Evolutionary conservation across 2,329 filamentous ascomycete species (phyloP).

Genomic region (Aspergillus sp.): DNA sequence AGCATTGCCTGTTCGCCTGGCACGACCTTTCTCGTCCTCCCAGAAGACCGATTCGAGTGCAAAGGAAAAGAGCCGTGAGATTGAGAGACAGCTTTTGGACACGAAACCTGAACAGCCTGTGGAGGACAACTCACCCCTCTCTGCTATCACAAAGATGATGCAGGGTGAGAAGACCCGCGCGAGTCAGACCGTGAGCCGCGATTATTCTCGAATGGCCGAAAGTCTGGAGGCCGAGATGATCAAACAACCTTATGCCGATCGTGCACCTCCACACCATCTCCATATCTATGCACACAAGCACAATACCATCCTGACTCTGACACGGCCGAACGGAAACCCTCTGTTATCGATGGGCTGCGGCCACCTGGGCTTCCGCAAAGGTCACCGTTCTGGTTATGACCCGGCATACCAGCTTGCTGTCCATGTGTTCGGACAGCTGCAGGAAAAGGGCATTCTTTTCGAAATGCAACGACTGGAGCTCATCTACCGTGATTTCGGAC

Average conservation of each 20-base stretch:
- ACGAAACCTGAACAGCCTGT: constrained; percentile 11
- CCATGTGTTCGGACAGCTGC: constrained; percentile 77
- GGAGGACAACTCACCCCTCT: constrained; percentile 19
- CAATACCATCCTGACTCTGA: constrained; percentile 91
- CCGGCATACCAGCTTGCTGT: constrained; percentile 85
- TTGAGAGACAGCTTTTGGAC: constrained; percentile 26
- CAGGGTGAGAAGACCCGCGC: constrained; percentile 17
- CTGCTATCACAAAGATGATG: constrained; percentile 28
- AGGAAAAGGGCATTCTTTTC: constrained; percentile 72
- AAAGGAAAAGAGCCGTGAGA: constrained; percentile 14
- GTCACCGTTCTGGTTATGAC: constrained; percentile 76
- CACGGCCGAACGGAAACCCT: constrained; percentile 72
- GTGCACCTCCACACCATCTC: constrained; percentile 65
- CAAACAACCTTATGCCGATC: constrained; percentile 31
- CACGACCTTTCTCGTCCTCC: constrained; percentile 31
- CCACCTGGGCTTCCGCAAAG: constrained; percentile 87
- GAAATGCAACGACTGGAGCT: constrained; percentile 76
- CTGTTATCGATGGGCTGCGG: constrained; percentile 78
- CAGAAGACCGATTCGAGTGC: constrained; percentile 12
- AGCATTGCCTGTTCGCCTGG: constrained; percentile 13
- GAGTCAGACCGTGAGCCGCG: constrained; percentile 11
- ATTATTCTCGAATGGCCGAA: constrained; percentile 28
- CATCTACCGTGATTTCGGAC: constrained; percentile 77
- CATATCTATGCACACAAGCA: constrained; percentile 85
- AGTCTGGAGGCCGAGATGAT: constrained; percentile 31